A percentile compares a stretch with the other conserved stretches of the same genome.
Conservation (phyloP, 129 eudicot genomes). For the Oenanthe sinensis region DNA sequence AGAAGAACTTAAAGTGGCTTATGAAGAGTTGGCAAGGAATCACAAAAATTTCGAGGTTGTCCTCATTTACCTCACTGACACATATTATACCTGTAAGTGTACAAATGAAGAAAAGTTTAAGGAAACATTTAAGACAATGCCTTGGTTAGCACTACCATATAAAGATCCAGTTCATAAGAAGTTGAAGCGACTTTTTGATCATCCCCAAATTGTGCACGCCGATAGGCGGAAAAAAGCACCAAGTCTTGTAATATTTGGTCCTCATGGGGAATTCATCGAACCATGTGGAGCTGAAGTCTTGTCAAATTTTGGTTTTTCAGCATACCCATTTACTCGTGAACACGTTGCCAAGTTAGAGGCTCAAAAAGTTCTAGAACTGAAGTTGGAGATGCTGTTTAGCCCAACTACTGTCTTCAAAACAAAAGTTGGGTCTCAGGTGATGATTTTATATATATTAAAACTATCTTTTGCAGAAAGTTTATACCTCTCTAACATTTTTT, state of each 20-base stretch:
- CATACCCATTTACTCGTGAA: background rate
- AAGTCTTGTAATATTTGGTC: background rate
- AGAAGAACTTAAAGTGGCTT: background rate
- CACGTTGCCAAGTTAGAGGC: background rate
- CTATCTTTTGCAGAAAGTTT: background rate
- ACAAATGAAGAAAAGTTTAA: background rate
- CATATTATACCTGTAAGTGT: background rate
- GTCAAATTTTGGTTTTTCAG: background rate
- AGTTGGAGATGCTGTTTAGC: background rate
- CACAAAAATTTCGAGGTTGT: background rate
- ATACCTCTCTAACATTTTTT: no score
- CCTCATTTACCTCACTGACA: background rate
- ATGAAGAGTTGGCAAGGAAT: background rate
- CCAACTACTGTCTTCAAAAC: background rate
- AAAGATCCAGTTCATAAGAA: background rate
- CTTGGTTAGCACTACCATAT: background rate
- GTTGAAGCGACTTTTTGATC: background rate
- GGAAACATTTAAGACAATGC: background rate
- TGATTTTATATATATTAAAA: background rate
- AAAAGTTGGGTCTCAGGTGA: background rate
- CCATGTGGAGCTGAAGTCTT: background rate
- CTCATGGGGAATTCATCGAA: background rate
- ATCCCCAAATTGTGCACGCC: background rate
- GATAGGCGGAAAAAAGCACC: background rate
- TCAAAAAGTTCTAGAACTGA: background rate